Evolutionary conservation across 257 asterid genomes (phyloP).

Genomic region (Plantago elongata): DNA sequence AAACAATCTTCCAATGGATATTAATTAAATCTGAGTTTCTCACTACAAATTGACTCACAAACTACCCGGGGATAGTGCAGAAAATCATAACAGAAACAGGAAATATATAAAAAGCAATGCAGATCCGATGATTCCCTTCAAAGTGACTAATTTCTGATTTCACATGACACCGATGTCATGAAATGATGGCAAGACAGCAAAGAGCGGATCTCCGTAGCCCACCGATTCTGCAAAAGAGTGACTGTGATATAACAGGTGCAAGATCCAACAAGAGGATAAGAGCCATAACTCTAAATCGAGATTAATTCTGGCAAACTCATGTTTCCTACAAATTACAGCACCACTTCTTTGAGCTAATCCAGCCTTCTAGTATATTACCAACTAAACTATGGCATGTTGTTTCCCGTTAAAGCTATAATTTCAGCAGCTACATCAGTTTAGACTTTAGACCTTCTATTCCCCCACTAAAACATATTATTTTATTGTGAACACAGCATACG

Average conservation of each 20-base stretch:
- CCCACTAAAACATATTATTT: too few relatives aligned
- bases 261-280: background rate
- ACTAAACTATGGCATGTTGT: too few relatives aligned
- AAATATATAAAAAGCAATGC: background rate
- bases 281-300: background rate
- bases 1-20: background rate
- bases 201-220: conserved; percentile 48
- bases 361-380: too few relatives aligned
- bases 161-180: conserved; percentile 10
- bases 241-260: background rate
- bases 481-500: too few relatives aligned
- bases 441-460: too few relatives aligned
- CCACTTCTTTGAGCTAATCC: too few relatives aligned
- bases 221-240: conserved; percentile 28
- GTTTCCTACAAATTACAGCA: too few relatives aligned
- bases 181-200: conserved; percentile 38
- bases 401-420: too few relatives aligned
- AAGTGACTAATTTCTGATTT: background rate
- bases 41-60: background rate
- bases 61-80: background rate
- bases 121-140: background rate
- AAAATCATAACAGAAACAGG: background rate
- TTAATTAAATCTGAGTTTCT: background rate
- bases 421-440: too few relatives aligned
- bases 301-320: too few relatives aligned